phyloP scores from a whole-genome alignment of 257 asterid species.

The Capsicum baccatum region DNA sequence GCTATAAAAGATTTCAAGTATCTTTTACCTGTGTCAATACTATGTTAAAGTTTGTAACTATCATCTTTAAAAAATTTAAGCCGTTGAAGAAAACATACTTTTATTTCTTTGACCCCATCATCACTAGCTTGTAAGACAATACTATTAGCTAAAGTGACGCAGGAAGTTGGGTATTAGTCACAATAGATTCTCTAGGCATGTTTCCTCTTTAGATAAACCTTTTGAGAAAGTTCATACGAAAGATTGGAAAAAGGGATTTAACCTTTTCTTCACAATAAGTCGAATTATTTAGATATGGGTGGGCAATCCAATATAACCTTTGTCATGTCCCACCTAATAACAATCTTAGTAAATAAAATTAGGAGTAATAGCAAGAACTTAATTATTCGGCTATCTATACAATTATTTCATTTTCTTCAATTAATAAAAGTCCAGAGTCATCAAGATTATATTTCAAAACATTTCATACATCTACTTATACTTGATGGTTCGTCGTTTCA shows the following conservation, averaged over 20 bases:
- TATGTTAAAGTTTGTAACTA: background rate
- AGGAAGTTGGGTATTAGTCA: constrained; percentile 56
- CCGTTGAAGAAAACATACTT: background rate
- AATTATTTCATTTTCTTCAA: background rate
- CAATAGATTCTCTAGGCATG: constrained; percentile 45
- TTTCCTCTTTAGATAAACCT: constrained; percentile 44
- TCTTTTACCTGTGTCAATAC: too few species aligned
- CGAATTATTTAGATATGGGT: constrained; percentile 46
- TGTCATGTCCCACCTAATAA: constrained; percentile 42
- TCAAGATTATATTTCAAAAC: background rate
- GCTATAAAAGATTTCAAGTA: background rate
- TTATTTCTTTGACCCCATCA: background rate
- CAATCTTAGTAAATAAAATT: background rate
- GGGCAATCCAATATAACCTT: constrained; percentile 51
- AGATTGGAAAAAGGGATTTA: constrained; percentile 42
- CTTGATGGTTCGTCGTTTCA: background rate
- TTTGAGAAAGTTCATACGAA: constrained; percentile 34
- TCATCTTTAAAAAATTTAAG: background rate
- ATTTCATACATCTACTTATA: background rate
- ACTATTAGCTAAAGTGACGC: constrained; percentile 42
- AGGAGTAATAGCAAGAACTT: background rate
- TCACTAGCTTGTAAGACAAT: constrained; percentile 43
- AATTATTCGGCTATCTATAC: background rate
- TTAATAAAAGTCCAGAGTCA: constrained; percentile 2
- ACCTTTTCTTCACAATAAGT: constrained; percentile 41